Evolutionary conservation across 2,329 filamentous ascomycete species (phyloP), one percentile per base, ranked within the genome.

Genomic region (Aspergillaceae sp.): DNA sequence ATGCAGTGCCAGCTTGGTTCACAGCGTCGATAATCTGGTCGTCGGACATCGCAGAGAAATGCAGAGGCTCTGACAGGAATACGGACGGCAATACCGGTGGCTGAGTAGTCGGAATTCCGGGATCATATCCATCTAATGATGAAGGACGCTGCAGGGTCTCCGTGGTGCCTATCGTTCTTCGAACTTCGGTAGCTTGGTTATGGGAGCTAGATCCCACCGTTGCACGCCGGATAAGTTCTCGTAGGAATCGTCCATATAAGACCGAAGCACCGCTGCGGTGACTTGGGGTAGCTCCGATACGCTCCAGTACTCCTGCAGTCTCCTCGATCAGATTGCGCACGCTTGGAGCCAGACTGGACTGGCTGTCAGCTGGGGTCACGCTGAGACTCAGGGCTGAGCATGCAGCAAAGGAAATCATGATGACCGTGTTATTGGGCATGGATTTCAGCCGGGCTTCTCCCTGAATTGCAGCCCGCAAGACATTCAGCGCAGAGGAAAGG

Each of bases 371-470:
- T 2, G 78, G 74, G 41, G 79, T 77, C 0, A 78, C 74, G 52
- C 79, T 82, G 4, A 85, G 71, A 7, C 78, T 77, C n/a, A 85
- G 64, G 0, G 82, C 81, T 50, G 84, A 84, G 55, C 80, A 84
- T 4, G 82, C 82, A 0, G 84, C 83, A 52, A 86, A 87, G 1
- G 83, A 84, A 8, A 87, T 85, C 84, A 87, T 87, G 52, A 87
- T 85, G 46, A 83, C 78, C 0, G 84, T 86, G 54, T 87, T 87
- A 63, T 87, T 87, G 0, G 84, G 84, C 83, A 87, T 87, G 0
- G 83, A 86, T 46, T 80, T 80, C 0, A 87, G 72, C 50, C 83
- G 77, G 0, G 74, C 70, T 58, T 87, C 84, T 32, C 83, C 83
- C 61, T 86, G 83, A 4, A 87, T 84, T 0, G 83, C 83, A 1